These are phyloP conservation scores for Pistacia atlantica DNA, from an alignment of 345 rosid genomes.

Conservation along the genomic window DNA sequence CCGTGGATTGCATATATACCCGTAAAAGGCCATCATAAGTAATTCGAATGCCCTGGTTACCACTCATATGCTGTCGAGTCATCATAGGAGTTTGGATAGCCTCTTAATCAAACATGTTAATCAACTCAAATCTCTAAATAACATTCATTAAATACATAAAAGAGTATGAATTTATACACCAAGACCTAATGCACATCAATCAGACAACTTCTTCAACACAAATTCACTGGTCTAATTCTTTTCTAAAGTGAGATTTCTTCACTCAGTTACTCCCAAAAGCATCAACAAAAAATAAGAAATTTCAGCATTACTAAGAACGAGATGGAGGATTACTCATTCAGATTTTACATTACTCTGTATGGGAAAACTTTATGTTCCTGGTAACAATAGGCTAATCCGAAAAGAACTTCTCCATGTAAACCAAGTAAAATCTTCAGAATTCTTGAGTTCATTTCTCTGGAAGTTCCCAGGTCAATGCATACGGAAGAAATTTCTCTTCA, in stretches of 20 bases:
- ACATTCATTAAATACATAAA: not conserved
- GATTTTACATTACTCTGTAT: not conserved
- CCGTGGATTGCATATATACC: not conserved
- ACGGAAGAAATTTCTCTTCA: not conserved
- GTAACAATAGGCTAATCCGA: not conserved
- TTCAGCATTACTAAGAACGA: not conserved
- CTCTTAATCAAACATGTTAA: not conserved
- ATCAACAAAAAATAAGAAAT: not conserved
- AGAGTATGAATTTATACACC: not conserved
- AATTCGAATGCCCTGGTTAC: not conserved
- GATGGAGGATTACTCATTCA: not conserved
- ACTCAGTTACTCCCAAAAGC: not conserved
- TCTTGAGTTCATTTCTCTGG: not conserved
- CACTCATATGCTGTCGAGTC: not conserved
- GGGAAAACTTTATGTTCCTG: not conserved
- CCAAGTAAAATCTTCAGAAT: not conserved
- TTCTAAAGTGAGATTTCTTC: not conserved
- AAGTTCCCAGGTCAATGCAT: not conserved
- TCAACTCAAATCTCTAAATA: not conserved
- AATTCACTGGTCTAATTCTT: not conserved
- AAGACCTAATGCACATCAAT: not conserved
- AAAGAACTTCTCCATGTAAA: not conserved
- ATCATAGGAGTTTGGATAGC: not conserved
- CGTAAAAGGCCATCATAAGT: not conserved
- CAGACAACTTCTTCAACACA: not conserved